A percentile compares a stretch with the other conserved stretches of the same genome.
Evolutionary conservation across 371 early-diverging fungal genomes (phyloP).

Genomic region (Basidiobolus meristosporus): DNA sequence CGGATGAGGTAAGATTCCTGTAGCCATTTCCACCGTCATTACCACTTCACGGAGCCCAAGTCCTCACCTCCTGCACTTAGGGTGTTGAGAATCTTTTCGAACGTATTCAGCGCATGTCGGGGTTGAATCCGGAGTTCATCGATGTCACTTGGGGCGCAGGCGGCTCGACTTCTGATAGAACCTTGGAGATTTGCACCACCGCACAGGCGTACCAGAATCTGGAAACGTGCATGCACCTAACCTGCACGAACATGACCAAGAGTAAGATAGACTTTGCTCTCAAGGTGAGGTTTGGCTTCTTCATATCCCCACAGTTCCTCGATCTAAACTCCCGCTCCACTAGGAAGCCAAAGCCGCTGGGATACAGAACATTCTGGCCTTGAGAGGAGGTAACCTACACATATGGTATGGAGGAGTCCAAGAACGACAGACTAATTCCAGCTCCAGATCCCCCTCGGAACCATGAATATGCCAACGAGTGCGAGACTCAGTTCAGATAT

Average conservation of each 20-base stretch:
- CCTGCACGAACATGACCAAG: conserved; percentile 88
- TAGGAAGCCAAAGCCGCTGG: conserved; percentile 68
- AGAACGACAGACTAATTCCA: not conserved
- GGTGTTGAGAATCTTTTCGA: conserved; percentile 82
- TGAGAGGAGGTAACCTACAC: conserved; percentile 55
- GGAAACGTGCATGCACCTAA: conserved; percentile 87
- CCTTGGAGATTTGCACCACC: conserved; percentile 59
- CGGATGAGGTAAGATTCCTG: conserved; percentile 43
- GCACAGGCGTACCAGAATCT: conserved; percentile 73
- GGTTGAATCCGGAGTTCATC: conserved; percentile 68
- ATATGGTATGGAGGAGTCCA: not conserved
- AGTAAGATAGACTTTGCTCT: not conserved
- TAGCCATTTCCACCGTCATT: not conserved
- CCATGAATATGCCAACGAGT: conserved; percentile 60
- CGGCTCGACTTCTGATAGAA: conserved; percentile 73
- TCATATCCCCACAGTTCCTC: not conserved
- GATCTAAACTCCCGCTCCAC: not conserved
- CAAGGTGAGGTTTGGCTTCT: not conserved
- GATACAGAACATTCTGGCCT: conserved; percentile 82
- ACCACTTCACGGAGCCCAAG: not conserved
- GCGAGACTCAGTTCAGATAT: conserved; percentile 59
- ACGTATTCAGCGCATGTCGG: conserved; percentile 77
- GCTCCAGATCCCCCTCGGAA: conserved; percentile 39
- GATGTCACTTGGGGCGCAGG: conserved; percentile 96
- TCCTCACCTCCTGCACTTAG: conserved; percentile 7